Conservation (phyloP, 495 filamentous ascomycete genomes). For the Penicillium taxi region DNA sequence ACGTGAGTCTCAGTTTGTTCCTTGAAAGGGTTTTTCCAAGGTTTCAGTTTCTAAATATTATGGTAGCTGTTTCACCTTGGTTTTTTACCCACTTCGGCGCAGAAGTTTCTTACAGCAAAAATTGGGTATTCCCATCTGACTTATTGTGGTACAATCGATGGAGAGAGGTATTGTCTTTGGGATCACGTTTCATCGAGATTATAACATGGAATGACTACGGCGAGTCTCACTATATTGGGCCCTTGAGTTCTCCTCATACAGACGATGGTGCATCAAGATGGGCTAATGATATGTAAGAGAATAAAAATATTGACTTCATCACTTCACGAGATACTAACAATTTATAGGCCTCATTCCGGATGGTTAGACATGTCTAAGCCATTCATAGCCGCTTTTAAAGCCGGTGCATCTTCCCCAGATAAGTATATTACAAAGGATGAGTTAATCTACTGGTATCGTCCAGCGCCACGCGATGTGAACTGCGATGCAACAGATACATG, state of each 20-base stretch:
- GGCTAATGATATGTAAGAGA: conserved; percentile 43
- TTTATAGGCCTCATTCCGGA: conserved; percentile 29
- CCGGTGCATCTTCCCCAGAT: conserved; percentile 31
- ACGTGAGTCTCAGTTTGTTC: conserved; percentile 19
- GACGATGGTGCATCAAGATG: conserved; percentile 53
- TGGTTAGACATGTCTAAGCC: conserved; percentile 37
- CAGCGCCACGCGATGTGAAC: conserved; percentile 27
- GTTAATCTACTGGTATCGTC: conserved; percentile 40
- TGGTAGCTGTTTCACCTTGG: conserved; percentile 28
- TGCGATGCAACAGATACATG: conserved; percentile 28
- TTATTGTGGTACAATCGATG: conserved; percentile 41
- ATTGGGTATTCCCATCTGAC: conserved; percentile 49
- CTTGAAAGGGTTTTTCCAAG: too few relatives aligned
- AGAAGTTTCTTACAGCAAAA: conserved; percentile 33
- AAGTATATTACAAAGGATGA: conserved; percentile 32
- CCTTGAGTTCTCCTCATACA: conserved; percentile 38
- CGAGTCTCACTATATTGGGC: conserved; percentile 47
- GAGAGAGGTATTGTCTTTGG: conserved; percentile 41
- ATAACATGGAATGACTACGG: conserved; percentile 61
- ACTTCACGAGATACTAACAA: neutral
- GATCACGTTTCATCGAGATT: conserved; percentile 49
- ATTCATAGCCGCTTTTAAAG: conserved; percentile 52
- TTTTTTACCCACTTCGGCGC: conserved; percentile 36
- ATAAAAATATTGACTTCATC: neutral
- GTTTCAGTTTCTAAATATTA: neutral